Evolutionary conservation across 768 basidiomycete species (phyloP), one percentile per base, ranked within the genome.

Genomic region (Leccinellum albellum): DNA sequence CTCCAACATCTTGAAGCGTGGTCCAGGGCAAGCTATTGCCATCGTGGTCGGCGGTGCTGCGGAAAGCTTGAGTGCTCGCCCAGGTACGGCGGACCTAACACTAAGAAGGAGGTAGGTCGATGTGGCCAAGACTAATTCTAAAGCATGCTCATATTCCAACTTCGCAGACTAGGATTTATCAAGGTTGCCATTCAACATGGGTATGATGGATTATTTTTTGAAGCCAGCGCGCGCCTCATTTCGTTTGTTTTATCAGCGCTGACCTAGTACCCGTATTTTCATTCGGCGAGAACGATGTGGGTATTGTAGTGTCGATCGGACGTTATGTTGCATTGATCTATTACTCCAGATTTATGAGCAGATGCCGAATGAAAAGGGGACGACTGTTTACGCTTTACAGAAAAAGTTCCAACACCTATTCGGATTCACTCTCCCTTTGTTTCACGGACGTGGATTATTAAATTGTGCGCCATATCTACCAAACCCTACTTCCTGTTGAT

Each of bases 31-130:
- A 17, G 85, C 93, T 0, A 94, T 98, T 65, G 90, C 89, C 3
- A 98, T 99, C 57, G 95, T 99, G 4, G 88, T 99, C 1, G 97
- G 97, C 1, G 97, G 97, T 23, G 96, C 97, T 0, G 88, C 95
- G 15, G 97, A 98, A 77, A 92, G 89, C 71, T 73, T 99, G 65
- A 88, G 86, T 64, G 97, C 97, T 8, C 90, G 87, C 62, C 97
- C 97, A 1, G 97, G 97, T n/a, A 99, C 97, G 32, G 95, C 94
- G 24, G 95, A 93, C 73, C 72, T 93, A 68, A 91, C 92, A 8
- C 71, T 94, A 59, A 77, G 85, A 64, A 84, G 82, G 70, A 80
- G 90, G 88, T 87, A 57, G 26, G 35, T 26, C 49, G 14, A 40
- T 10, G 14, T 8, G 4, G 32, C 51, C 10, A 31, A 28, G 6